Conservation (phyloP, 768 basidiomycete species). For the Podaxis mareebaensis region DNA sequence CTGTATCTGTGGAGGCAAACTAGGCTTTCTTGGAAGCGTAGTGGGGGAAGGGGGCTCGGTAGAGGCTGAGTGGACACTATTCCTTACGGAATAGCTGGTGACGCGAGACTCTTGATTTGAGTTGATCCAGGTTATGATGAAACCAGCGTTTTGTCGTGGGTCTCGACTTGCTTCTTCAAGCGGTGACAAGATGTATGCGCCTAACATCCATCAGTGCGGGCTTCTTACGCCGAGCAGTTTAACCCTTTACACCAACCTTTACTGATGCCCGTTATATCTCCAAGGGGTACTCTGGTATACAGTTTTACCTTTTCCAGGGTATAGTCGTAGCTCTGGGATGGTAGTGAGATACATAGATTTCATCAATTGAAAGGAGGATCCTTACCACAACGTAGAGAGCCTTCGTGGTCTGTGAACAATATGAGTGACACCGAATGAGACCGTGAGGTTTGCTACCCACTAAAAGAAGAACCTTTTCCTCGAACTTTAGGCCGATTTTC, state of each 20-base stretch:
- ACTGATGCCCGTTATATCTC: slow-evolving; percentile 71
- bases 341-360: not conserved
- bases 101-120: slow-evolving; percentile 72
- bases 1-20: slow-evolving; percentile 16
- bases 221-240: not conserved
- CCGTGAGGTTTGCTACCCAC: slow-evolving; percentile 43
- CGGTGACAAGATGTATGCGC: slow-evolving; percentile 94
- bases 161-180: slow-evolving; percentile 92
- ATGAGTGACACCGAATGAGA: not conserved
- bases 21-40: slow-evolving; percentile 17
- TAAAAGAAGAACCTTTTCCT: slow-evolving; percentile 91
- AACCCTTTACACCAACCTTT: slow-evolving; percentile 54
- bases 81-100: slow-evolving; percentile 85
- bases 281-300: slow-evolving; percentile 87
- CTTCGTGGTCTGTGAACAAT: slow-evolving; percentile 30
- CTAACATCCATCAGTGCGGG: slow-evolving; percentile 37
- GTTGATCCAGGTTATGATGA: slow-evolving; percentile 78
- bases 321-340: slow-evolving; percentile 85
- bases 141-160: slow-evolving; percentile 85
- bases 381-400: slow-evolving; percentile 83
- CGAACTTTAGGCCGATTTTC: slow-evolving; percentile 77
- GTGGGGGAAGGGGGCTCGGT: slow-evolving; percentile 20
- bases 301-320: slow-evolving; percentile 87
- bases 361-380: not conserved
- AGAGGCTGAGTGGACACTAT: slow-evolving; percentile 43